phyloP scores from a whole-genome alignment of 2,329 filamentous ascomycete genomes.

The Akanthomyces dipterigenus region DNA sequence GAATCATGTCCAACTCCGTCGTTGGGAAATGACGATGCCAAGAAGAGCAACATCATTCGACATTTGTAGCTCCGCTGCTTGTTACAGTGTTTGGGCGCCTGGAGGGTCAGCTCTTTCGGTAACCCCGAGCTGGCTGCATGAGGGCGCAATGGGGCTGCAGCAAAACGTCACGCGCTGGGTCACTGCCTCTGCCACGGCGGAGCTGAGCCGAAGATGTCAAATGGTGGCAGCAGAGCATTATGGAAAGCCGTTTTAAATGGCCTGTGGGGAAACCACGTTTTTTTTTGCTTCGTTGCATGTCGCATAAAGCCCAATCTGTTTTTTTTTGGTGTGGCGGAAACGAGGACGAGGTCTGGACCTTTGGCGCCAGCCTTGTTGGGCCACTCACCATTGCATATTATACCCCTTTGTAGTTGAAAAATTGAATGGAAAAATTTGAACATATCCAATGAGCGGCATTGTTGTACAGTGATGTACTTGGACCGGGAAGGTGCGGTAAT shows the following conservation, averaged over 20 bases:
- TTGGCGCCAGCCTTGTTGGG: neutral
- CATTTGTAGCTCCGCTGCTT: neutral
- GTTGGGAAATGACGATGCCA: neutral
- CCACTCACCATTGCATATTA: neutral
- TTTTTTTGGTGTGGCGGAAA: neutral
- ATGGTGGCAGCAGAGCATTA: neutral
- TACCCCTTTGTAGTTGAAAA: neutral
- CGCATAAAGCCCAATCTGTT: neutral
- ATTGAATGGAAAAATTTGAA: neutral
- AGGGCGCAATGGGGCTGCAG: neutral
- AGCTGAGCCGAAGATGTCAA: neutral
- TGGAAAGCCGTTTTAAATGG: neutral
- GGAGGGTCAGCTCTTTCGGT: neutral
- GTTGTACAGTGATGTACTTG: neutral
- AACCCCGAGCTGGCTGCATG: neutral
- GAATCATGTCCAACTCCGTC: neutral
- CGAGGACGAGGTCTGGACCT: neutral
- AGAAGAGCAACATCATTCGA: neutral
- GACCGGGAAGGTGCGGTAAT: neutral
- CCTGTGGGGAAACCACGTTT: neutral
- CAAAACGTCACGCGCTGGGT: slow-evolving; percentile 1
- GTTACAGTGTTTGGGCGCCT: neutral
- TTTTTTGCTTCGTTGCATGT: neutral
- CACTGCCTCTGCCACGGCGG: neutral
- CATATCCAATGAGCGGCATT: neutral